Base-by-base conservation (phyloP, 257 asterid species). In the Primulina huaijiensis region DNA sequence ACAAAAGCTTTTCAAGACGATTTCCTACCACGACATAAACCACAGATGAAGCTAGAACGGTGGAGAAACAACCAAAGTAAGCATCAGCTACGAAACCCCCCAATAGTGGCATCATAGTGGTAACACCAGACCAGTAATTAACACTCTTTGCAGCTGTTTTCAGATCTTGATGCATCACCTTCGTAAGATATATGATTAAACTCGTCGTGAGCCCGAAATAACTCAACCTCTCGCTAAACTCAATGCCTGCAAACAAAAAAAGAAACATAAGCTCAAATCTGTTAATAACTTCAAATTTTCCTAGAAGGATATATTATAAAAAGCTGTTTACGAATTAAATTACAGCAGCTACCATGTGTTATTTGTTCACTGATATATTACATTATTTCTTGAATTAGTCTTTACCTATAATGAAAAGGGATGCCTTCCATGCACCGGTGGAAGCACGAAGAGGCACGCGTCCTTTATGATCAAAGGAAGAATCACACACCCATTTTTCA, bases 11-110 rank as follows among this genome's bases (percentile, higher is more conserved):
- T 20, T 8, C 25, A 17, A 23, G 7, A 57, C 11, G 6, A 5
- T 25, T 11, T 4, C 5, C 1, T 85, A 91, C 99, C 94, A 85
- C 35, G 64, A 93, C 84, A 60, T 93, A 93, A 66, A 93, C 20
- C 21, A 69, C 2, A 50, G 96, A 84, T 16, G 97, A 87, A 66
- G 60, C 79, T 7, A 93, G 79, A 72, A 93, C 96, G 0, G 96
- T 86, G 78, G 75, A 71, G 84, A 93, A 93, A 61, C 97, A 82
- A n/a, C 99, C 97, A 25, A 93, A 85, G 74, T 85, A 93, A 34
- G 96, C 85, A 74, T 93, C 99, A 27, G 99, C 96, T 5, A 90
- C 10, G 69, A 89, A 93, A 2, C 97, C 99, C 23, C 99, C 99
- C 2, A 87, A 11, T 8, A 93, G 75, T 9, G 99, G 97, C 90